These are phyloP conservation scores for Salix dunnii DNA, from an alignment of 345 rosid genomes.

Conservation along the genomic window DNA sequence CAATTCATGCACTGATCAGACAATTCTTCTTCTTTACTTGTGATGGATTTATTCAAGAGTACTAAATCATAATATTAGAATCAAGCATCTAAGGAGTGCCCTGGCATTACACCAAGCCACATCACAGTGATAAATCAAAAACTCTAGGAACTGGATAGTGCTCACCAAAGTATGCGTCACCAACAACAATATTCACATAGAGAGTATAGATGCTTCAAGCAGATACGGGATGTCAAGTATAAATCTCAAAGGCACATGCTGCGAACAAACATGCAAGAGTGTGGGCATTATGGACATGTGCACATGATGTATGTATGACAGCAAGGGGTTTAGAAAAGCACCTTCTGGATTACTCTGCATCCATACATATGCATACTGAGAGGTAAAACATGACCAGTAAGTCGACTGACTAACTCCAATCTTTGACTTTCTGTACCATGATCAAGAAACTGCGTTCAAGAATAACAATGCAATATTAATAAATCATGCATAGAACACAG, in stretches of 20 bases:
- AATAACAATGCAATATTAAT: slow-evolving; percentile 20
- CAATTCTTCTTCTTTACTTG: not conserved
- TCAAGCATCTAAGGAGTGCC: not conserved
- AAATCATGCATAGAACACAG: not conserved
- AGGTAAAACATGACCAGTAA: slow-evolving; percentile 78
- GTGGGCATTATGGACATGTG: not conserved
- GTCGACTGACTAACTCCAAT: slow-evolving; percentile 69
- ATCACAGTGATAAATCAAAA: not conserved
- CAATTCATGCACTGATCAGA: not conserved
- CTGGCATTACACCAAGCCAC: not conserved
- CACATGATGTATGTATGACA: not conserved
- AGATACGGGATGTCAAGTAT: not conserved
- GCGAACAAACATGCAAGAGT: not conserved
- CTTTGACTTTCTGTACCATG: slow-evolving; percentile 80
- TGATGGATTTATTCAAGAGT: not conserved
- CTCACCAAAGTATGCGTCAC: not conserved
- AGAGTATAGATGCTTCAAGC: not conserved
- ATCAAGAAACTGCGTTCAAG: slow-evolving; percentile 66
- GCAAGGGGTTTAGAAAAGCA: slow-evolving; percentile 20
- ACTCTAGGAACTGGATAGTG: not conserved
- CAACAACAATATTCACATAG: not conserved
- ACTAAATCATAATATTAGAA: not conserved
- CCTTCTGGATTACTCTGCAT: slow-evolving; percentile 99
- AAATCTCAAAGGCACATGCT: not conserved
- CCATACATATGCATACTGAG: slow-evolving; percentile 98